These are phyloP conservation scores for Kwoniella newhampshirensis DNA, from an alignment of 768 basidiomycete genomes.

Conservation along the genomic window DNA sequence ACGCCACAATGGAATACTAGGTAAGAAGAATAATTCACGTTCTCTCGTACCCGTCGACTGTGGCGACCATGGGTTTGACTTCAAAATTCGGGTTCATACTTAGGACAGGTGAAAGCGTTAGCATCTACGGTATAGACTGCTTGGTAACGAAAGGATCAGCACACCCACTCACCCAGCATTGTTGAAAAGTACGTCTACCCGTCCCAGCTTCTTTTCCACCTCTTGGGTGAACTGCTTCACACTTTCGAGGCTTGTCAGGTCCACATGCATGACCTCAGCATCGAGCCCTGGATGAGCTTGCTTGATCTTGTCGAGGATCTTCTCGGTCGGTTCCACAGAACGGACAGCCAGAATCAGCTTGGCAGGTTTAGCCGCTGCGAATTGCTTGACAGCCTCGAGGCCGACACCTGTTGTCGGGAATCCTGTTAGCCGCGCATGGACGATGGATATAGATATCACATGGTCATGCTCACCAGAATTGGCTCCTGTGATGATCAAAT, in stretches of 20 bases:
- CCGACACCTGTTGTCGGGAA: slow-evolving; percentile 13
- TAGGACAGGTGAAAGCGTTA: not conserved
- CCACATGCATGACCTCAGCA: slow-evolving; percentile 14
- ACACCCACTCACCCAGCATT: slow-evolving; percentile 24
- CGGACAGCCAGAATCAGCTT: slow-evolving; percentile 24
- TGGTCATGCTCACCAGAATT: slow-evolving; percentile 12
- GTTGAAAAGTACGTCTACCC: slow-evolving; percentile 26
- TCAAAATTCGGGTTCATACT: slow-evolving; percentile 25
- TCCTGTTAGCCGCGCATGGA: not conserved
- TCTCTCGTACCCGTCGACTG: slow-evolving; percentile 25
- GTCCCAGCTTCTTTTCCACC: not conserved
- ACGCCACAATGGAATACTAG: not conserved
- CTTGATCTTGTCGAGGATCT: slow-evolving; percentile 4
- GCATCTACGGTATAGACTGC: not conserved
- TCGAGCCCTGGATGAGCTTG: slow-evolving; percentile 7
- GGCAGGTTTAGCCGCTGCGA: slow-evolving; percentile 11
- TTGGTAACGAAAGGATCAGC: not conserved
- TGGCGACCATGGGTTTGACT: slow-evolving; percentile 1
- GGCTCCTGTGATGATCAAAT: slow-evolving; percentile 18
- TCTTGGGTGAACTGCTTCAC: slow-evolving; percentile 14
- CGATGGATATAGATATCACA: not conserved
- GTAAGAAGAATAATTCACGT: slow-evolving; percentile 5
- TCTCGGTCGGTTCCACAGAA: slow-evolving; percentile 5
- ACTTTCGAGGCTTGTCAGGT: slow-evolving; percentile 12
- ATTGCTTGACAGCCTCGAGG: slow-evolving; percentile 17